A percentile compares a stretch with the other conserved stretches of the same genome.
Evolutionary conservation across 139 green algal species (phyloP).

Genomic region (Tetradesmus obliquus): DNA sequence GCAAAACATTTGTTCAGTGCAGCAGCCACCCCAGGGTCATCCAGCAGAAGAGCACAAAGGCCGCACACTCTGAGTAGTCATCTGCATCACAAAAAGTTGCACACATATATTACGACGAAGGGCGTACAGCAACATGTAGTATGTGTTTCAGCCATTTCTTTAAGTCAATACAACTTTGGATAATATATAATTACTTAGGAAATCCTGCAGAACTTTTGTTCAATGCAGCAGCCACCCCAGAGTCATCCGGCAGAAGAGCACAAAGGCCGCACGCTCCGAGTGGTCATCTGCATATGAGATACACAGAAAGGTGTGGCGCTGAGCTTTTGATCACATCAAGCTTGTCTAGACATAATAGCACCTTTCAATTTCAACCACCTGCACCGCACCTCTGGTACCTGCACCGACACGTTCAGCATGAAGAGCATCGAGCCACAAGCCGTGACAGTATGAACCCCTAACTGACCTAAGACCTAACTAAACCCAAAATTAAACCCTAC

Average conservation of each 20-base stretch:
- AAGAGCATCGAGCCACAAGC: no score
- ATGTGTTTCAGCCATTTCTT: neutral
- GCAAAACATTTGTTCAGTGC: neutral
- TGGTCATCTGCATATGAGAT: neutral
- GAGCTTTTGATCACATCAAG: no score
- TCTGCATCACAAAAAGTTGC: neutral
- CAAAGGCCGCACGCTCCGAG: neutral
- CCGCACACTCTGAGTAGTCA: neutral
- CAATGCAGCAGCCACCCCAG: neutral
- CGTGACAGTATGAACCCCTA: no score
- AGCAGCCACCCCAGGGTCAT: neutral
- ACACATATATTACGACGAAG: neutral
- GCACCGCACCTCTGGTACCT: neutral
- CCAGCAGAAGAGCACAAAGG: conserved; percentile 26
- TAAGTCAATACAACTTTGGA: no score
- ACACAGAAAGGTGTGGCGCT: no score
- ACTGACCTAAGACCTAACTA: no score
- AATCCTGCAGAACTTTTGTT: no score
- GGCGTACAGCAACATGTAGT: neutral
- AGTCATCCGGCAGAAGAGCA: conserved; percentile 11
- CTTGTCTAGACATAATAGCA: no score
- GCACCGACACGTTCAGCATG: no score
- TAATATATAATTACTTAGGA: no score
- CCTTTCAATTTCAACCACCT: no score
- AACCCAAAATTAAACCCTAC: no score